A percentile compares a stretch with the other conserved stretches of the same genome.
Conservation (phyloP, 2,329 filamentous ascomycete species). For the Macrophomina pseudophaseolina region DNA sequence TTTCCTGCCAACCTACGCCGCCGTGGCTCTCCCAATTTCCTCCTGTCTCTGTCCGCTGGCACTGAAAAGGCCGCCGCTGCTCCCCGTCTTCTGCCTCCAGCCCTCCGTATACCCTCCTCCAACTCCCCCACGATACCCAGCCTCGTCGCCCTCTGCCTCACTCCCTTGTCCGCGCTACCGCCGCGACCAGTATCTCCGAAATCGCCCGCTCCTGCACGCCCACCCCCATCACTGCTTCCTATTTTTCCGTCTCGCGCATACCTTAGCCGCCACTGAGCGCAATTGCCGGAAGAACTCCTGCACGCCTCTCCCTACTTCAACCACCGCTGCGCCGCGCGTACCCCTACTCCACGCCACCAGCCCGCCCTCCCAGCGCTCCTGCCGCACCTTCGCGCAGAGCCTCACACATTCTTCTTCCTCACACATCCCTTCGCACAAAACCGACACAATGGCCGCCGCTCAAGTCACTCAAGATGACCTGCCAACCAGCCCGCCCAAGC, state of each 20-base stretch:
- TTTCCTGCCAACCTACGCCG: slow-evolving; percentile 8
- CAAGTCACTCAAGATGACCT: slow-evolving; percentile 11
- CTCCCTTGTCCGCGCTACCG: too few relatives aligned
- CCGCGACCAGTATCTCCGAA: neutral
- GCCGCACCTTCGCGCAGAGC: neutral
- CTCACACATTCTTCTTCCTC: neutral
- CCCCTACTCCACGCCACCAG: neutral
- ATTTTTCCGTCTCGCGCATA: slow-evolving; percentile 23
- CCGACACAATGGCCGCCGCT: slow-evolving; percentile 23
- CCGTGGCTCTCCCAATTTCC: slow-evolving; percentile 21
- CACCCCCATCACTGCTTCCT: slow-evolving; percentile 14
- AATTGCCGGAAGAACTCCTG: slow-evolving; percentile 5
- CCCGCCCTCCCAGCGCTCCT: neutral
- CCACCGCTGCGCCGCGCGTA: neutral
- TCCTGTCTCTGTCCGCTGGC: slow-evolving; percentile 14
- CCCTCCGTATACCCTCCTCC: slow-evolving; percentile 7
- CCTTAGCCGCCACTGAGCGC: slow-evolving; percentile 8
- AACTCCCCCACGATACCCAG: slow-evolving; percentile 1
- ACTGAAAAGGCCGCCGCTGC: slow-evolving; percentile 5
- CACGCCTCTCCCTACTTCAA: slow-evolving; percentile 1
- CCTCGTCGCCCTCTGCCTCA: neutral
- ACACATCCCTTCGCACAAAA: neutral
- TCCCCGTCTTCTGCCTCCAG: neutral
- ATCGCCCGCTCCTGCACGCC: slow-evolving; percentile 13
- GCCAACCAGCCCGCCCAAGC: neutral